phyloP scores from a whole-genome alignment of 441 rosid species.

The Viola pubescens region DNA sequence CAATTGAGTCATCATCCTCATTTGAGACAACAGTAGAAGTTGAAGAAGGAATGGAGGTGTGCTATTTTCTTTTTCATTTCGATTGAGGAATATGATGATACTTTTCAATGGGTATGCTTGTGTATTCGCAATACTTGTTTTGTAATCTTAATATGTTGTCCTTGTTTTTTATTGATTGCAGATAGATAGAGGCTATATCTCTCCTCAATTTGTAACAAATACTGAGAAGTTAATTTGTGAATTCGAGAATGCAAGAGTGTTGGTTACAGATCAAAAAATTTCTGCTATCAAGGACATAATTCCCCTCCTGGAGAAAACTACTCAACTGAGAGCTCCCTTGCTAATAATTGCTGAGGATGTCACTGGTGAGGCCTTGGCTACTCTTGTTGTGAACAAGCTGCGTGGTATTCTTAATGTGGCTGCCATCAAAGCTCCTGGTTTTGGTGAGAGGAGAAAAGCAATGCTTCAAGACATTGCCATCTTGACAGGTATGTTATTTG shows the following conservation, averaged over 20 bases:
- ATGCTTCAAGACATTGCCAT: constrained; percentile 87
- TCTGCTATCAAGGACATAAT: constrained; percentile 83
- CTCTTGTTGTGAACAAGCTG: constrained; percentile 88
- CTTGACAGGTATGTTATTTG: constrained; percentile 47
- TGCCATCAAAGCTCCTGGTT: constrained; percentile 89
- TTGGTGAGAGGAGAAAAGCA: constrained; percentile 92
- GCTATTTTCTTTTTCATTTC: background rate
- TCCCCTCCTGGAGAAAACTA: constrained; percentile 83
- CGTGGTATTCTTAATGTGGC: constrained; percentile 83
- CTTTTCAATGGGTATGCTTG: background rate
- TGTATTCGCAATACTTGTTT: background rate
- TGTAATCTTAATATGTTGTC: background rate
- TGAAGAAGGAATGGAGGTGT: constrained; percentile 98
- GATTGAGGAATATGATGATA: background rate
- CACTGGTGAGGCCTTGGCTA: constrained; percentile 84
- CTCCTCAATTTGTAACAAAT: constrained; percentile 95
- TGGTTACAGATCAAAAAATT: constrained; percentile 89
- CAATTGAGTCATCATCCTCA: constrained; percentile 96
- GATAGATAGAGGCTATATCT: constrained; percentile 94
- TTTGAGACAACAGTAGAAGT: constrained; percentile 92
- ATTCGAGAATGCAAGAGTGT: constrained; percentile 87
- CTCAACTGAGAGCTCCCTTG: constrained; percentile 82
- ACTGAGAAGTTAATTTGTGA: constrained; percentile 80
- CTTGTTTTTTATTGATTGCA: constrained; percentile 21
- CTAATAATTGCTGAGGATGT: constrained; percentile 94